Evolutionary conservation across 352 stramenopile species (phyloP), one percentile per base, ranked within the genome.

Genomic region (Globisporangium megalacanthum): DNA sequence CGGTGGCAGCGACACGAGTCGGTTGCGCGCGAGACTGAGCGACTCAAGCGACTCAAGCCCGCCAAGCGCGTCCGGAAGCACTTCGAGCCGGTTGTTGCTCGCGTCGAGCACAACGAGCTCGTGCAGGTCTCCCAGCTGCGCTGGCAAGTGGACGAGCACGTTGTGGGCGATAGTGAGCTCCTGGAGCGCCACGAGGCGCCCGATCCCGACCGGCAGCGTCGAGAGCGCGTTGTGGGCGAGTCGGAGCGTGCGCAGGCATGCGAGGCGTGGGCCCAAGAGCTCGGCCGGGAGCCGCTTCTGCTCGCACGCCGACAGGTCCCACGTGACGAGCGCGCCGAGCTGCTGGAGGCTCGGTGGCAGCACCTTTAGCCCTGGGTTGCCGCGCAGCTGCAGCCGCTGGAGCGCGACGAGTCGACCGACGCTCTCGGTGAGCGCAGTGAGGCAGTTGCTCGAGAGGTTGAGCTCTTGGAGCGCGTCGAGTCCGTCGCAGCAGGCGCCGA

Each of bases 251-350:
- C 75, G 57, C 8, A 89, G 52, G 45, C 42, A 70, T 0, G 49
- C 20, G 8, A 89, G 46, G 6, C 60, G 54, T 2, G 47, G 29
- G 0, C 73, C 76, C 31, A 89, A 74, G 14, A 86, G 68, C 35
- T 78, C 58, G 39, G 73, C 82, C 14, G 74, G 67, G 17, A 89
- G 44, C 3, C 79, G 66, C 29, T 83, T 85, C 19, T 77, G 74
- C 31, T 75, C 62, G 15, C 75, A 89, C 6, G 52, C 66, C 1
- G 69, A 69, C 4, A 86, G 58, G 55, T 86, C 71, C 49, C 66
- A 76, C 11, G 69, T 52, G 11, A 64, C 56, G 22, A 89, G 65
- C 17, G 39, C 64, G 0, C 56, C 54, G 4, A 89, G 64, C 36
- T 71, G 54, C n/a, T 79, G 70, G 15, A 87, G 60, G 49, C 57